Conservation (phyloP, 1,139 yeast species). For the Geotrichum fermentans region DNA sequence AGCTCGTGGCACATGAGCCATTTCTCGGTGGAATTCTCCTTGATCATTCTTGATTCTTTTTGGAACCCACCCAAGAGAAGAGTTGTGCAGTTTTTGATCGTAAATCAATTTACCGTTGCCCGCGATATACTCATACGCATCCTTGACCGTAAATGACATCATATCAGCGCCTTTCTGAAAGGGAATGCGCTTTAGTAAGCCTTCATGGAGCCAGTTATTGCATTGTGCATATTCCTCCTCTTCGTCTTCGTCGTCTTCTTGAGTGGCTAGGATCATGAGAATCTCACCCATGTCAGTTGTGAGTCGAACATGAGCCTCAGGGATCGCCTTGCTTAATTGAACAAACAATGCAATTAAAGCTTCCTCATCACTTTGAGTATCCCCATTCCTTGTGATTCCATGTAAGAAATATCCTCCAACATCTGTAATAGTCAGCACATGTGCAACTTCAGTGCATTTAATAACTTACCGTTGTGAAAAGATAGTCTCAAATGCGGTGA, state of each 20-base stretch:
- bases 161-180: background rate
- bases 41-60: background rate
- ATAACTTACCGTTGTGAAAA: slow-evolving; percentile 6
- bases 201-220: slow-evolving; percentile 16
- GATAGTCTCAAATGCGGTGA: slow-evolving; percentile 5
- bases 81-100: background rate
- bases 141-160: slow-evolving; percentile 1
- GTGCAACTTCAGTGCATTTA: background rate
- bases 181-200: slow-evolving; percentile 10
- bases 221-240: slow-evolving; percentile 10
- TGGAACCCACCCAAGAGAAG: background rate
- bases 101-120: background rate
- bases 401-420: slow-evolving; percentile 16
- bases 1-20: slow-evolving; percentile 13
- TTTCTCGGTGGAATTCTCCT: slow-evolving; percentile 8
- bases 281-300: slow-evolving; percentile 17
- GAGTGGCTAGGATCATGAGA: slow-evolving; percentile 9
- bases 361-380: slow-evolving; percentile 10
- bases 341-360: slow-evolving; percentile 4
- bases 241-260: slow-evolving; percentile 7
- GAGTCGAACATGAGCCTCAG: slow-evolving; percentile 11
- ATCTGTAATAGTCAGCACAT: background rate
- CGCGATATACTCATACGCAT: slow-evolving; percentile 13
- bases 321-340: slow-evolving; percentile 2
- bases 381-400: slow-evolving; percentile 16